Evolutionary conservation across 1,284 basidiomycete genomes (phyloP), one percentile per base, ranked within the genome.

Genomic region (Mycosarcoma maydis): DNA sequence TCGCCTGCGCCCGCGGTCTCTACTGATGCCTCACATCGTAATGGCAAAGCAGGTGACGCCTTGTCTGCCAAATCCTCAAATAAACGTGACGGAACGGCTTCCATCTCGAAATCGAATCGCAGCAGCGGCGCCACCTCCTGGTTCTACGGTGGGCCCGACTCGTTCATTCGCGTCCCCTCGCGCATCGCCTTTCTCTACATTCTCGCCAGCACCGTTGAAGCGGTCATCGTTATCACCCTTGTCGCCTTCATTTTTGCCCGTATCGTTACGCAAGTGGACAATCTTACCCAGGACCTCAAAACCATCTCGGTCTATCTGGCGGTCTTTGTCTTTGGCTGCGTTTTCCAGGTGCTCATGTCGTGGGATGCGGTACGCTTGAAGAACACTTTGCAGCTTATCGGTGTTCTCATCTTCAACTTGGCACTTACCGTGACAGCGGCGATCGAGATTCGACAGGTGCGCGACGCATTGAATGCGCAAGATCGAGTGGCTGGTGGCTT

Each of bases 371-470:
- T 75, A 0, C 40, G 76, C 11, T 42, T 76, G 27, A 77, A 78
- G 49, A 78, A 78, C 37, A 76, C 76, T 14, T 64, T 78, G 52
- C 76, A 78, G 44, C 33, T 73, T 5, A 76, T 77, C 13, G 75
- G 75, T 16, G 73, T 77, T 6, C 40, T 60, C 36, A 69, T 76
- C 55, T 75, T 75, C 61, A 78, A 78, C 38, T 39, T 76, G 13
- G 76, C 76, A 2, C 38, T 78, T 10, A 62, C 72, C 13, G 50
- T 72, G 50, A 73, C 75, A 2, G 75, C 76, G 5, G 71, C 62
- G 6, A 55, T 78, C 45, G 70, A 78, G 46, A 74, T 78, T 20
- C 26, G 57, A 3, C 75, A 78, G 39, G 75, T 75, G n/a, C 30
- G 67, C 6, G 66, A 60, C 37, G 75, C 72, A 10, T 49, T 78